A percentile compares a stretch with the other conserved stretches of the same genome.
These are phyloP conservation scores for Cutaneotrichosporon curvatum DNA, from an alignment of 1,284 basidiomycete species.

Conservation along the genomic window DNA sequence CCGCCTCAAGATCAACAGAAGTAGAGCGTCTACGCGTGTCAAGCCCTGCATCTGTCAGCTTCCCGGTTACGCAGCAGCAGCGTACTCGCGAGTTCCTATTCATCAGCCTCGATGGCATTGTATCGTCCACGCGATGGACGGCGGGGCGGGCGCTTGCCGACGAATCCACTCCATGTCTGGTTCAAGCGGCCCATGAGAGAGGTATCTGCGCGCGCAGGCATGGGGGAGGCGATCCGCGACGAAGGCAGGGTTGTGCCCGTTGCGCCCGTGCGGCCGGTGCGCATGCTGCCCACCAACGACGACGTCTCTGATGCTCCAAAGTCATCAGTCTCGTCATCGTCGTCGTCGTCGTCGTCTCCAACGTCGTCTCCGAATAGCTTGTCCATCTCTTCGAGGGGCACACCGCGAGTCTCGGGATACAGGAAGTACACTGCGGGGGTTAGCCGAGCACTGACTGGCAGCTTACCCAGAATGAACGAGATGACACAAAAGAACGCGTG, in stretches of 20 bases:
- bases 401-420: constrained; percentile 53
- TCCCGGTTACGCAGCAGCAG: not conserved
- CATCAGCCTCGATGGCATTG: constrained; percentile 53
- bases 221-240: constrained; percentile 29
- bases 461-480: constrained; percentile 64
- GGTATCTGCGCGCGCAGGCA: constrained; percentile 21
- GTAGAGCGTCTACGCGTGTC: not conserved
- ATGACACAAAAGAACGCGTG: constrained; percentile 88
- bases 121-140: constrained; percentile 46
- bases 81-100: constrained; percentile 63
- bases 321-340: constrained; percentile 34
- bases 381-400: constrained; percentile 53
- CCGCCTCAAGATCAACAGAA: not conserved
- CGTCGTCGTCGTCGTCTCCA: constrained; percentile 24
- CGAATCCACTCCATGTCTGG: constrained; percentile 53
- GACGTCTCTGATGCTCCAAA: constrained; percentile 55
- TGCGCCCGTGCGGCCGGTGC: constrained; percentile 23
- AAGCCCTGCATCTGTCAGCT: constrained; percentile 2
- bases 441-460: constrained; percentile 2
- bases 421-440: constrained; percentile 37
- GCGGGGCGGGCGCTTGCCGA: constrained; percentile 46
- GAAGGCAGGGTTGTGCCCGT: constrained; percentile 27
- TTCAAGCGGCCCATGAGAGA: constrained; percentile 34
- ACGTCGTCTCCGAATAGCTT: constrained; percentile 39
- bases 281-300: constrained; percentile 49